phyloP scores from a whole-genome alignment of 495 filamentous ascomycete genomes.

The Penicillium salamii region DNA sequence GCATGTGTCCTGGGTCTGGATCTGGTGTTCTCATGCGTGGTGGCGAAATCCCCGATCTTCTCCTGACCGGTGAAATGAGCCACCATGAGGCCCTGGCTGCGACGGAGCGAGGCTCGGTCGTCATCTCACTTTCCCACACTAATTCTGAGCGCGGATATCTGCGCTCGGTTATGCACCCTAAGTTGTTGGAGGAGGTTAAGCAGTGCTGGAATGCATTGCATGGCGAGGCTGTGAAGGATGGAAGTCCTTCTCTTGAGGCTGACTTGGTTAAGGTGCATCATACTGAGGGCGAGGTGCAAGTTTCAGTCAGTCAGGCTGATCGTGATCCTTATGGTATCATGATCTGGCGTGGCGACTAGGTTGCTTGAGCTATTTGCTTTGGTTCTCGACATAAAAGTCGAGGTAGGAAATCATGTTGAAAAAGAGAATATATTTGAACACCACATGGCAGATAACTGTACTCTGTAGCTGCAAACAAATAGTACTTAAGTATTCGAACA shows the following conservation, averaged over 20 bases:
- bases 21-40: constrained; percentile 64
- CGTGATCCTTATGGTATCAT: constrained; percentile 75
- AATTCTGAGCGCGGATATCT: constrained; percentile 87
- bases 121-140: constrained; percentile 83
- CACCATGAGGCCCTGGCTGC: constrained; percentile 88
- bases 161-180: constrained; percentile 61
- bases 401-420: no score
- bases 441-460: no score
- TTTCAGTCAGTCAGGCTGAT: constrained; percentile 76
- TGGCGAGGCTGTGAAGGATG: no score
- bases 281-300: constrained; percentile 51
- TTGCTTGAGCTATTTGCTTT: no score
- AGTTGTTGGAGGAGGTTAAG: constrained; percentile 55
- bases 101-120: constrained; percentile 81
- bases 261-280: constrained; percentile 37
- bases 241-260: no score
- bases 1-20: constrained; percentile 84
- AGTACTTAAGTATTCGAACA: no score
- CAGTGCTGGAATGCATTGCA: constrained; percentile 46
- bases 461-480: no score
- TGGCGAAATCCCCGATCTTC: constrained; percentile 61
- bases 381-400: no score
- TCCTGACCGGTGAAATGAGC: constrained; percentile 89
- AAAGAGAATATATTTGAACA: no score
- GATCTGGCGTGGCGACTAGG: constrained; percentile 42